A percentile compares a stretch with the other conserved stretches of the same genome.
Conservation (phyloP, 1,284 basidiomycete genomes). For the Heterobasidion occidentale region DNA sequence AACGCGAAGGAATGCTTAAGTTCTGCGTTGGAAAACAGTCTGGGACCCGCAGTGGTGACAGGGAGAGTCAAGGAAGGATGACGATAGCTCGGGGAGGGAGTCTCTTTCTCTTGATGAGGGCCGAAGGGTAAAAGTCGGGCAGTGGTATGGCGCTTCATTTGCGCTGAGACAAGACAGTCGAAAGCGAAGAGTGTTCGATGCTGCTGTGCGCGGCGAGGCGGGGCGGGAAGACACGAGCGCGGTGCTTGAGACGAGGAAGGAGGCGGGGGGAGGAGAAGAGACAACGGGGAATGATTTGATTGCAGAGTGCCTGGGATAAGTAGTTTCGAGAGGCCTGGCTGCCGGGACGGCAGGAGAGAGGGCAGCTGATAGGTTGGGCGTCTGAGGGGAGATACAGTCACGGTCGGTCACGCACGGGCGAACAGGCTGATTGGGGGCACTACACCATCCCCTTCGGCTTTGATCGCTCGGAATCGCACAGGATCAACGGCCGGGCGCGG, state of each 20-base stretch:
- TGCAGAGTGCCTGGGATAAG: too few species aligned
- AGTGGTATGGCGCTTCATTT: slow-evolving; percentile 8
- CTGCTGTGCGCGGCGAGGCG: too few species aligned
- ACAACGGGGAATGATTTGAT: not conserved
- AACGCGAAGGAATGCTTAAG: not conserved
- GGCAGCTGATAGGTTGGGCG: not conserved
- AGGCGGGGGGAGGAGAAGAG: not conserved
- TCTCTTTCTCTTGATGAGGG: slow-evolving; percentile 4
- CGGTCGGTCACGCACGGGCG: too few species aligned
- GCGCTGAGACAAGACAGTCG: not conserved
- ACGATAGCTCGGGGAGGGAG: not conserved
- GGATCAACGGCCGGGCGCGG: too few species aligned
- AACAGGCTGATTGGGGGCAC: too few species aligned
- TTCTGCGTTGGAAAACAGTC: not conserved
- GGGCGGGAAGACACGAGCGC: too few species aligned
- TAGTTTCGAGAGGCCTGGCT: too few species aligned
- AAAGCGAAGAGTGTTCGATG: not conserved
- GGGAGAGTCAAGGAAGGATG: slow-evolving; percentile 6
- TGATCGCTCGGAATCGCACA: too few species aligned
- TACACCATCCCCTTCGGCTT: too few species aligned
- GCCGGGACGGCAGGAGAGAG: not conserved
- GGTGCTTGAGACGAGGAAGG: not conserved
- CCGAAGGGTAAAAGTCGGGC: slow-evolving; percentile 11
- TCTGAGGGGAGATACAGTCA: too few species aligned
- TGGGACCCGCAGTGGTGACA: not conserved